A percentile compares a stretch with the other conserved stretches of the same genome.
These are phyloP conservation scores for Meyerozyma carpophila DNA, from an alignment of 1,139 yeast species.

Conservation along the genomic window DNA sequence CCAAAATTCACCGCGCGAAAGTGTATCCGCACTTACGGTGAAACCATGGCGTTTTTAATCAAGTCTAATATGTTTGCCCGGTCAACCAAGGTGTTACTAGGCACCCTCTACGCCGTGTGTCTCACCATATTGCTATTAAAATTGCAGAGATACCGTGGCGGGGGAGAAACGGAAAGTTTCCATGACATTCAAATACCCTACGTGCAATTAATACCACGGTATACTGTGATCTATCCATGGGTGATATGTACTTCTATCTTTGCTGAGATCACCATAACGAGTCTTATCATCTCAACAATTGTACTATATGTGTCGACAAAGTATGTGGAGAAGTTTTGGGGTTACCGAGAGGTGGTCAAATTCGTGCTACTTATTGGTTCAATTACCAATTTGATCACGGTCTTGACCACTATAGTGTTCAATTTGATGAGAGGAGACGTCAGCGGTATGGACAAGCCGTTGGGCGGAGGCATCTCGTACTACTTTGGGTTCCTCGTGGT, in stretches of 20 bases:
- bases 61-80: slow-evolving; percentile 1
- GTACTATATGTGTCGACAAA: slow-evolving; percentile 49
- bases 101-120: not conserved
- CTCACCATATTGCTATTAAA: not conserved
- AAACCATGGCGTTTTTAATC: slow-evolving; percentile 1
- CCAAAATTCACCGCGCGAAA: not conserved
- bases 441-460: slow-evolving; percentile 38
- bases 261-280: slow-evolving; percentile 56
- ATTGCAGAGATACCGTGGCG: not conserved
- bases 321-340: slow-evolving; percentile 53
- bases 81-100: slow-evolving; percentile 1
- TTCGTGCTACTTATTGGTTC: slow-evolving; percentile 56
- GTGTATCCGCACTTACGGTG: not conserved
- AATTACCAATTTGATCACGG: slow-evolving; percentile 54
- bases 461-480: slow-evolving; percentile 72
- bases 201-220: slow-evolving; percentile 65
- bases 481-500: slow-evolving; percentile 78
- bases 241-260: slow-evolving; percentile 67
- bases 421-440: slow-evolving; percentile 35
- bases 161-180: slow-evolving; percentile 10
- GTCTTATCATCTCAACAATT: slow-evolving; percentile 42
- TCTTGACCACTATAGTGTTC: slow-evolving; percentile 32
- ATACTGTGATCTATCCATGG: slow-evolving; percentile 66
- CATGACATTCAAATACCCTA: slow-evolving; percentile 50
- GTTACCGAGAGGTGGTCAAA: slow-evolving; percentile 52